A percentile compares a stretch with the other conserved stretches of the same genome.
phyloP scores from a whole-genome alignment of 2,329 filamentous ascomycete genomes.

The Colletotrichum phormii region DNA sequence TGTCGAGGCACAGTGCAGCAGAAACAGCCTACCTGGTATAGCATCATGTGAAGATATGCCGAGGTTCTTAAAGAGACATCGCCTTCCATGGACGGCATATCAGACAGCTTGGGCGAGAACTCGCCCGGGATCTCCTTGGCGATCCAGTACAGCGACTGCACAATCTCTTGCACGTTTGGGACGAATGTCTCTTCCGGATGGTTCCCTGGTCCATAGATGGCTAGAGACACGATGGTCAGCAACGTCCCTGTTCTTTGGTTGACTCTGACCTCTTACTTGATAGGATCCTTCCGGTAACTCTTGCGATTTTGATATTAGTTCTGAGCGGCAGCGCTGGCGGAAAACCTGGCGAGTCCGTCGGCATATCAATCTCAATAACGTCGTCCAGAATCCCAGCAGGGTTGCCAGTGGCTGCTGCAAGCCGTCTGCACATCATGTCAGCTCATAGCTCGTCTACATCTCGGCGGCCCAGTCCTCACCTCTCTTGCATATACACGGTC shows the following conservation, averaged over 20 bases:
- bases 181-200: constrained; percentile 46
- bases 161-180: constrained; percentile 46
- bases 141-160: constrained; percentile 40
- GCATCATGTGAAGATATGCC: constrained; percentile 47
- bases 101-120: constrained; percentile 39
- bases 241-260: constrained; percentile 31
- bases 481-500: constrained; percentile 38
- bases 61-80: constrained; percentile 46
- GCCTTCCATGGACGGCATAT: constrained; percentile 11
- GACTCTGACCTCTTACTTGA: not conserved
- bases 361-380: constrained; percentile 22
- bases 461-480: not conserved
- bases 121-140: constrained; percentile 39
- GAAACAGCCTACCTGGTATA: constrained; percentile 43
- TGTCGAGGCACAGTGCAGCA: no score
- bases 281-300: constrained; percentile 26
- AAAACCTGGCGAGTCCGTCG: constrained; percentile 16
- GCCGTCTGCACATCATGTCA: constrained; percentile 12
- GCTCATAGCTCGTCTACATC: not conserved
- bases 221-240: constrained; percentile 35
- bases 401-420: constrained; percentile 30
- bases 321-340: constrained; percentile 5
- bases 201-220: constrained; percentile 45
- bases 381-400: constrained; percentile 30
- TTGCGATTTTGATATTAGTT: constrained; percentile 31